Conservation (phyloP, 495 filamentous ascomycete species). For the Penicillium tannophilum region DNA sequence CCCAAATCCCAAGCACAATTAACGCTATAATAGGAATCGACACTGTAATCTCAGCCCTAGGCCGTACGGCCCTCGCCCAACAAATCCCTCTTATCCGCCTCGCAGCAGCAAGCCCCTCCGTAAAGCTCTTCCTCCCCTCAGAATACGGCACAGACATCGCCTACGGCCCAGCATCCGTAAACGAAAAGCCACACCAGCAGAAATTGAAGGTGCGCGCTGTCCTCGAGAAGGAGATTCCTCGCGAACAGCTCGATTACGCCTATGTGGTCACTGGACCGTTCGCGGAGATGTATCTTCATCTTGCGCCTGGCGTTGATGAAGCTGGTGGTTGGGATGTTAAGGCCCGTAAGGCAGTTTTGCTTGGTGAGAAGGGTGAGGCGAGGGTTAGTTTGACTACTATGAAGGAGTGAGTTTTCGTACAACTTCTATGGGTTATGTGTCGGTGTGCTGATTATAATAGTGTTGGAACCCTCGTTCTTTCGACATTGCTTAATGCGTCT, state of each 20-base stretch:
- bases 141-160: constrained; percentile 78
- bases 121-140: constrained; percentile 70
- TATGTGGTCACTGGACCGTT: constrained; percentile 72
- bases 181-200: constrained; percentile 68
- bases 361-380: constrained; percentile 55
- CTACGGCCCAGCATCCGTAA: constrained; percentile 57
- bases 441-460: constrained; percentile 32
- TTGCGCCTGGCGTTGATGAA: constrained; percentile 29
- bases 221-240: constrained; percentile 48
- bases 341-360: constrained; percentile 57
- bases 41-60: constrained; percentile 67
- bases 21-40: constrained; percentile 49
- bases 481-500: constrained; percentile 55
- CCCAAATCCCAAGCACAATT: constrained; percentile 1
- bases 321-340: constrained; percentile 58
- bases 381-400: constrained; percentile 66
- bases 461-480: constrained; percentile 65
- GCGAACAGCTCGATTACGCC: constrained; percentile 55
- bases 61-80: constrained; percentile 56
- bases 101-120: constrained; percentile 53
- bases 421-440: background rate
- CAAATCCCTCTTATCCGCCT: constrained; percentile 62
- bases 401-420: constrained; percentile 56
- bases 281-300: constrained; percentile 62
- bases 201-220: constrained; percentile 67